Evolutionary conservation across 192 early-diverging fungal genomes (phyloP), one percentile per base, ranked within the genome.

Genomic region (Phlyctochytrium planicorne): DNA sequence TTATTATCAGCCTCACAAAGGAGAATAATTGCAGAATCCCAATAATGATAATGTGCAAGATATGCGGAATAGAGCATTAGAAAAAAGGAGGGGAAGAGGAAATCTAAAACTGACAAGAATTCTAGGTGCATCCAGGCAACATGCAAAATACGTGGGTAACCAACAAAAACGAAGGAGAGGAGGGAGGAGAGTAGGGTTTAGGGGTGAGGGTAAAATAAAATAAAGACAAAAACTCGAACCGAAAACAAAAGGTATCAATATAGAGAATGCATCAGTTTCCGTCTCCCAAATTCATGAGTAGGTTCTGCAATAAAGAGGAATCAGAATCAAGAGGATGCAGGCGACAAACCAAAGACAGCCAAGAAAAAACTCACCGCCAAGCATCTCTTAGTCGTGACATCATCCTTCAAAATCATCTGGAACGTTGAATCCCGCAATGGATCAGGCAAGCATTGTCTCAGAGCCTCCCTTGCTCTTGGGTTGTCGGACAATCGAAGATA

Each of bases 401-500:
- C 95, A 60, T 96, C 95, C 57, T 94, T 92, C 66, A 96, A 79
- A 24, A 88, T 88, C 56, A 81, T 78, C 0, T 87, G 81, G 76
- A 98, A 97, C 0, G 95, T 95, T 12, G 89, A 81, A 64, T 98
- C 94, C 20, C 93, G 78, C 57, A 98, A 65, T 25, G 93, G 89
- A 67, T 94, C 91, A 20, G 94, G 94, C 34, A 97, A 64, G 70
- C 93, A 91, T 68, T 96, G 93, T 25, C 93, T 87, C 69, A 98
- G 80, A 30, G 94, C 93, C 70, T 95, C 93, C 34, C 92, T 85
- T 0, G 94, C 95, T 56, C 94, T 82, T 67, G 91, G 88, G 74
- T 98, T 95, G 66, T 98, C 96, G 0, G 91, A 91, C 68, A 98
- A 81, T 25, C 96, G 85, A 64, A 96, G 76, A 72, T 96, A 94